phyloP scores from a whole-genome alignment of 352 stramenopile species.

The Phytophthora tubulina region DNA sequence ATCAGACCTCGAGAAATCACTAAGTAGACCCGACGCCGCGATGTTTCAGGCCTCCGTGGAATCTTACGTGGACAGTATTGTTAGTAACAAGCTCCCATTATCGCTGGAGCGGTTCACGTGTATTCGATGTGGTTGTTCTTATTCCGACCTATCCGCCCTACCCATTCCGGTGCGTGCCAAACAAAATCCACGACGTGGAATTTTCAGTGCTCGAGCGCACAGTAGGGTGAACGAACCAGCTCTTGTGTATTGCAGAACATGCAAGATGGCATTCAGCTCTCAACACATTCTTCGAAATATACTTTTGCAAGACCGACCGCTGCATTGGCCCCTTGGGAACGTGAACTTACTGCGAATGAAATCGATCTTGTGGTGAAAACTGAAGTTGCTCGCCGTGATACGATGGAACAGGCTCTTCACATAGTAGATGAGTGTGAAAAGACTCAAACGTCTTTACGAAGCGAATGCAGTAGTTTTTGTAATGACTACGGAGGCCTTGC shows the following conservation, averaged over 20 bases:
- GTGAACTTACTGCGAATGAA: neutral
- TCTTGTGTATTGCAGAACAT: neutral
- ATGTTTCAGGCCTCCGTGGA: neutral
- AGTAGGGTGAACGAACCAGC: neutral
- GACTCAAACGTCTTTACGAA: neutral
- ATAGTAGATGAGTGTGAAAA: neutral
- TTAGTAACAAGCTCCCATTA: neutral
- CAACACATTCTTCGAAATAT: neutral
- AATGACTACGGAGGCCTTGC: neutral
- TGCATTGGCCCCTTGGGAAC: neutral
- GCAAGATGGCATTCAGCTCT: neutral
- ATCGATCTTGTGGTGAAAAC: neutral
- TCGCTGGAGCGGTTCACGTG: neutral
- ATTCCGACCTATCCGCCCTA: neutral
- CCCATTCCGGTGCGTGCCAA: neutral
- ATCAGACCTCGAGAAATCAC: neutral
- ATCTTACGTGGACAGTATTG: neutral
- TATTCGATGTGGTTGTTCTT: neutral
- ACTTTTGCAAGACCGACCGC: neutral
- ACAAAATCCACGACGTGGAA: neutral
- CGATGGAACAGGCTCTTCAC: neutral
- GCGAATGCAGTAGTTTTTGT: neutral
- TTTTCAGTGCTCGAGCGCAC: neutral
- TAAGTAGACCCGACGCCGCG: neutral
- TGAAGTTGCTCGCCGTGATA: neutral